Conservation (phyloP, 2,329 filamentous ascomycete species). For the Diaporthe sp. region DNA sequence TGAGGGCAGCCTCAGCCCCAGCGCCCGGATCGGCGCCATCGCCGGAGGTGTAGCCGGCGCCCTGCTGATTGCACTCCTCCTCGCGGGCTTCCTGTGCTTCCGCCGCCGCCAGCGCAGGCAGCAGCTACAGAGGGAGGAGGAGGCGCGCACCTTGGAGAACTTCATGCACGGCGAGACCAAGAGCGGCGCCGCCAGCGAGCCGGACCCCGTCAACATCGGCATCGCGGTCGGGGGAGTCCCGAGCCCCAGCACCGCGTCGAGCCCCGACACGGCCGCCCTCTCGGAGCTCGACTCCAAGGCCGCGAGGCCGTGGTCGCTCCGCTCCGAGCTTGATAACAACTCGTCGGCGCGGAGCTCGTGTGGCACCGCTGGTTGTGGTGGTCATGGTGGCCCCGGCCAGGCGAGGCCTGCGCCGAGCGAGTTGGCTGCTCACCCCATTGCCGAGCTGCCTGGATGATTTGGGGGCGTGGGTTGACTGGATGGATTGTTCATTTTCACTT, state of each 20-base stretch:
- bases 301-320: constrained; percentile 45
- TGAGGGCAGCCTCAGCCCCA: constrained; percentile 42
- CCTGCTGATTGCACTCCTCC: constrained; percentile 44
- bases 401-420: constrained; percentile 25
- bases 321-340: constrained; percentile 42
- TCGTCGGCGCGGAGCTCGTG: constrained; percentile 15
- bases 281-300: constrained; percentile 44
- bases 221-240: constrained; percentile 4
- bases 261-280: constrained; percentile 9
- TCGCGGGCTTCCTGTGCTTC: constrained; percentile 41
- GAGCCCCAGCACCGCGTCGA: constrained; percentile 18
- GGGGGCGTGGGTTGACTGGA: not conserved
- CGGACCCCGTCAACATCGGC: constrained; percentile 28
- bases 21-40: constrained; percentile 47
- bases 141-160: not conserved
- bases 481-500: not conserved
- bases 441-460: constrained; percentile 38
- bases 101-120: constrained; percentile 38
- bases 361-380: not conserved
- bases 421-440: constrained; percentile 23
- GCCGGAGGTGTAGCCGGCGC: constrained; percentile 44
- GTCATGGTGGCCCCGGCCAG: not conserved
- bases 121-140: not conserved
- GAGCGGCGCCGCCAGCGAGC: constrained; percentile 4
- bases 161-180: constrained; percentile 1